Evolutionary conservation across 1,139 yeast genomes (phyloP).

Genomic region (Yamadazyma aaseri): DNA sequence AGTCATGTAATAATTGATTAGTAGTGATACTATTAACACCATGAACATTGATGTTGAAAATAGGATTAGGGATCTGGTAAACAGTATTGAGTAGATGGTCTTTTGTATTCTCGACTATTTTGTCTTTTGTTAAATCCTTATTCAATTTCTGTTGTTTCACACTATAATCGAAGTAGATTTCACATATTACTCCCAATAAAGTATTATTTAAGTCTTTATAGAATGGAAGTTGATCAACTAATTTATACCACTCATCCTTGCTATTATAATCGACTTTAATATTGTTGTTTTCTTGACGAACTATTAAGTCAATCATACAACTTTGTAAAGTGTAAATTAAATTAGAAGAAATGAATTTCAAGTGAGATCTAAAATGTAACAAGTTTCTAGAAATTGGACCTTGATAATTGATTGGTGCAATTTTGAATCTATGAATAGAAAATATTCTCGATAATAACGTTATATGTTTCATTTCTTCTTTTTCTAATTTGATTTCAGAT

Average conservation of each 20-base stretch:
- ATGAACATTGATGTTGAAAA: constrained; percentile 43
- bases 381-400: constrained; percentile 71
- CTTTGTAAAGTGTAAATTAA: constrained; percentile 57
- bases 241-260: constrained; percentile 54
- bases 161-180: constrained; percentile 42
- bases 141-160: constrained; percentile 29
- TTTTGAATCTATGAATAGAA: constrained; percentile 49
- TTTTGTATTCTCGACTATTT: constrained; percentile 27
- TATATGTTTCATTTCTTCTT: constrained; percentile 34
- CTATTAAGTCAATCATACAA: constrained; percentile 50
- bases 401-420: constrained; percentile 59
- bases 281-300: constrained; percentile 53
- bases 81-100: constrained; percentile 39
- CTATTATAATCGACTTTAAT: constrained; percentile 33
- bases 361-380: constrained; percentile 64
- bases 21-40: constrained; percentile 41
- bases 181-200: constrained; percentile 43
- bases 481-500: constrained; percentile 29
- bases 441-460: constrained; percentile 58
- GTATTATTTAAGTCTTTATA: constrained; percentile 44
- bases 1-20: constrained; percentile 39
- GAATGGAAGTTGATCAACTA: constrained; percentile 65
- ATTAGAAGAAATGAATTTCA: constrained; percentile 51
- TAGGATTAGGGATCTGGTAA: constrained; percentile 38
- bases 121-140: constrained; percentile 23